Evolutionary conservation across 345 rosid genomes (phyloP).

Genomic region (Erucastrum elatum): DNA sequence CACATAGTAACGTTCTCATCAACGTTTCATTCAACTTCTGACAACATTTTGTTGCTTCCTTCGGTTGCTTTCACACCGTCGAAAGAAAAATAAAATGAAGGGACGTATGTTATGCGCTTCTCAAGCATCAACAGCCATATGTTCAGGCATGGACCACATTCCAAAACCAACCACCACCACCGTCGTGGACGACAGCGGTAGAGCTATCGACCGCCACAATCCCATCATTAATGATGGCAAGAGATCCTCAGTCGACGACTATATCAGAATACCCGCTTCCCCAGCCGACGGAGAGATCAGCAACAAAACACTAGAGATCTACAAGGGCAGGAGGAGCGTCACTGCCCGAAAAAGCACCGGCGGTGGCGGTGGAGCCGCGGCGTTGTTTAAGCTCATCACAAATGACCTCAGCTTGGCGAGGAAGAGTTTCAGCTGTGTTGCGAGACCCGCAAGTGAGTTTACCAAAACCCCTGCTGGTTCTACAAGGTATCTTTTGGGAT

Average conservation of each 20-base stretch:
- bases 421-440: constrained; percentile 48
- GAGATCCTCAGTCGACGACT: constrained; percentile 41
- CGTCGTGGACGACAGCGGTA: constrained; percentile 35
- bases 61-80: neutral
- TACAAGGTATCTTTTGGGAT: constrained; percentile 63
- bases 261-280: constrained; percentile 32
- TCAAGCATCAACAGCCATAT: constrained; percentile 87
- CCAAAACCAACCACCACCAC: constrained; percentile 38
- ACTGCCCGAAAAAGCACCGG: constrained; percentile 27
- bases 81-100: constrained; percentile 12
- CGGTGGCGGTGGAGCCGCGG: constrained; percentile 9
- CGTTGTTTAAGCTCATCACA: constrained; percentile 32
- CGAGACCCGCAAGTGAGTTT: constrained; percentile 42
- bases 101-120: constrained; percentile 51
- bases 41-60: neutral
- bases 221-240: constrained; percentile 69
- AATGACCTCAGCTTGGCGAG: constrained; percentile 30
- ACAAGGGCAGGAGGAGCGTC: constrained; percentile 34
- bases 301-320: constrained; percentile 20
- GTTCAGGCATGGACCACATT: constrained; percentile 58
- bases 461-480: constrained; percentile 66
- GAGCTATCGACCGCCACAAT: constrained; percentile 79
- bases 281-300: constrained; percentile 18
- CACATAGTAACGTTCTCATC: constrained; percentile 11
- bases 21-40: constrained; percentile 1